Percentiles rank a stretch among this genome's conserved stretches.
These are phyloP conservation scores for Boletus smithii DNA, from an alignment of 1,284 basidiomycete species.

Conservation along the genomic window DNA sequence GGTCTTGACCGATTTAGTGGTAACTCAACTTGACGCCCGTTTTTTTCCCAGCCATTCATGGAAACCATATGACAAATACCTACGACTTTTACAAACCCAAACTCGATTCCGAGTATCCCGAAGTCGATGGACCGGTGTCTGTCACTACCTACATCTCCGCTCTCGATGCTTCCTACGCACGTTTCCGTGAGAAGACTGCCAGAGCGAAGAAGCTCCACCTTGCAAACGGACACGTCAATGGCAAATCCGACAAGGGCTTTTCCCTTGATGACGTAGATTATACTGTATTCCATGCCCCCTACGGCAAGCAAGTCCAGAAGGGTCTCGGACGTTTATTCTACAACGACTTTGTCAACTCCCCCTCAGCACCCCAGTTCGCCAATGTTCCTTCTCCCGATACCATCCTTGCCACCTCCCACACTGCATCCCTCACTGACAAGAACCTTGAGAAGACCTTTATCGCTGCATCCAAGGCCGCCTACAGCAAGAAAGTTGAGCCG, in stretches of 20 bases:
- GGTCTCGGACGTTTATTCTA: constrained; percentile 90
- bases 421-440: constrained; percentile 87
- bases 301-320: constrained; percentile 98
- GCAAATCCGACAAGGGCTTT: constrained; percentile 41
- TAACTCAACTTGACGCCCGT: constrained; percentile 12
- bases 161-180: constrained; percentile 86
- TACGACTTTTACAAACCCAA: constrained; percentile 99
- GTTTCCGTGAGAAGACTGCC: constrained; percentile 82
- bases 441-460: constrained; percentile 93
- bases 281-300: constrained; percentile 91
- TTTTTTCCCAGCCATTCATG: constrained; percentile 78
- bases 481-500: constrained; percentile 70
- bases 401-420: constrained; percentile 64
- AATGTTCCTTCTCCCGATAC: constrained; percentile 68
- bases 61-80: constrained; percentile 95
- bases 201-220: constrained; percentile 55
- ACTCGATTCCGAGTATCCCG: constrained; percentile 90
- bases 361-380: constrained; percentile 71
- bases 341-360: constrained; percentile 89
- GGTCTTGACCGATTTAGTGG: constrained; percentile 37
- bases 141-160: constrained; percentile 94
- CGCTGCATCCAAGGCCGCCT: constrained; percentile 65
- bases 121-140: constrained; percentile 96
- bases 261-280: constrained; percentile 85
- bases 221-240: constrained; percentile 37